Evolutionary conservation across 805 yeast species (phyloP).

Genomic region (Candida sakaeoensis): DNA sequence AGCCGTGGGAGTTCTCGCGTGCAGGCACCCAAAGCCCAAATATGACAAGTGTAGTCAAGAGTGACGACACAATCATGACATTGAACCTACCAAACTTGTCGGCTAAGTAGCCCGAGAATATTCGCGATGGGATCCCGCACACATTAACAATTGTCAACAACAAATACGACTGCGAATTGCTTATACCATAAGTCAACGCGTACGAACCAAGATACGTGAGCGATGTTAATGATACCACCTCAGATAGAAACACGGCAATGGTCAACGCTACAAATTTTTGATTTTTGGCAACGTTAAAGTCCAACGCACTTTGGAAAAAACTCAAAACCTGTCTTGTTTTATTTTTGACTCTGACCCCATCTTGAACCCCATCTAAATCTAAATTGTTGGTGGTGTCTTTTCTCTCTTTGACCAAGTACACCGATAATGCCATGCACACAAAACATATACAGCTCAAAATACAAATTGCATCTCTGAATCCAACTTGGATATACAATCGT

Average conservation of each 20-base stretch:
- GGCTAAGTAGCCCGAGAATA: slow-evolving; percentile 24
- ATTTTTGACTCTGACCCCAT: neutral
- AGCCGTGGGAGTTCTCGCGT: slow-evolving; percentile 21
- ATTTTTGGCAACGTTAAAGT: slow-evolving; percentile 21
- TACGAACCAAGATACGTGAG: slow-evolving; percentile 26
- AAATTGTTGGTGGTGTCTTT: neutral
- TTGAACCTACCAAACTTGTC: slow-evolving; percentile 27
- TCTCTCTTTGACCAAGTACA: slow-evolving; percentile 19
- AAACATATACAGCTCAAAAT: slow-evolving; percentile 20
- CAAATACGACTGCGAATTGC: slow-evolving; percentile 18
- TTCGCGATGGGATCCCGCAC: slow-evolving; percentile 25
- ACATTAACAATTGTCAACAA: slow-evolving; percentile 26
- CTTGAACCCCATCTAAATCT: too few species aligned
- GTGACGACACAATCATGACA: slow-evolving; percentile 20
- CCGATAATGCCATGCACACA: slow-evolving; percentile 16
- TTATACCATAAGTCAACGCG: slow-evolving; percentile 21
- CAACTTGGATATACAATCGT: slow-evolving; percentile 20
- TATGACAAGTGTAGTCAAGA: slow-evolving; percentile 19
- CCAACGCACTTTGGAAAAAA: slow-evolving; percentile 28
- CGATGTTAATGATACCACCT: slow-evolving; percentile 48
- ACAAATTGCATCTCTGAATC: slow-evolving; percentile 28
- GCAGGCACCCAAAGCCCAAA: slow-evolving; percentile 31
- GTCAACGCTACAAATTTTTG: slow-evolving; percentile 19
- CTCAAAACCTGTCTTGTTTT: slow-evolving; percentile 3
- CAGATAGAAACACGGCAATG: slow-evolving; percentile 29